Percentiles rank a stretch among this genome's conserved stretches.
Evolutionary conservation across 129 eudicot species (phyloP).

Genomic region (Scalesia atractyloides): DNA sequence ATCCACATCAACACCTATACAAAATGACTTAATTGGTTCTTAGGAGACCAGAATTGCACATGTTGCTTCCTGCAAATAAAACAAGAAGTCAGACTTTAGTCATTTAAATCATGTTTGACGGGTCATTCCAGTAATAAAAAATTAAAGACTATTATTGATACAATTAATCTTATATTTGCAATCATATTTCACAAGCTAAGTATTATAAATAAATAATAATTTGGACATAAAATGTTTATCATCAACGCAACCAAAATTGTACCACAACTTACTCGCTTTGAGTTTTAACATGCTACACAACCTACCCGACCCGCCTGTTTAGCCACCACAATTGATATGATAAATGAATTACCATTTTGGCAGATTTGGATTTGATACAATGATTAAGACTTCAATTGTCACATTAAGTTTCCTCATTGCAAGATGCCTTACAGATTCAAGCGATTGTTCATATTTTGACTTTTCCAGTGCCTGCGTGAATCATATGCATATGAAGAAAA

Average conservation of each 20-base stretch:
- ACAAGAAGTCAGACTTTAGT: conserved; percentile 7
- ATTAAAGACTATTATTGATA: not conserved
- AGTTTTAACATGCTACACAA: conserved; percentile 5
- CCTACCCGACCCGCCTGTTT: not conserved
- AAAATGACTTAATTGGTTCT: conserved; percentile 83
- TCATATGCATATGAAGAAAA: conserved; percentile 9
- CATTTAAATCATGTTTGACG: not conserved
- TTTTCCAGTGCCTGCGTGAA: conserved; percentile 78
- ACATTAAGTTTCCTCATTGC: conserved; percentile 31
- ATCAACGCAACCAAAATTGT: not conserved
- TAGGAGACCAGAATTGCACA: conserved; percentile 79
- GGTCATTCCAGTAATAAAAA: not conserved
- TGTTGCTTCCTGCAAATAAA: conserved; percentile 73
- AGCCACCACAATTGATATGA: not conserved
- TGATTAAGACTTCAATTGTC: conserved; percentile 5
- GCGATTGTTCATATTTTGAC: conserved; percentile 94
- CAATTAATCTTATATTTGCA: not conserved
- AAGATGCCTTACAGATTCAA: conserved; percentile 74
- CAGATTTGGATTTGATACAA: not conserved
- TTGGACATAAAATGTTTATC: conserved; percentile 3
- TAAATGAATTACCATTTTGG: conserved; percentile 14
- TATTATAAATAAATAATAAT: not conserved
- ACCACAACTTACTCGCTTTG: not conserved
- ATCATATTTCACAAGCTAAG: not conserved
- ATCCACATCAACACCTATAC: conserved; percentile 89